These are phyloP conservation scores for Furculomyces boomerangus DNA, from an alignment of 371 early-diverging fungal species.

Conservation along the genomic window DNA sequence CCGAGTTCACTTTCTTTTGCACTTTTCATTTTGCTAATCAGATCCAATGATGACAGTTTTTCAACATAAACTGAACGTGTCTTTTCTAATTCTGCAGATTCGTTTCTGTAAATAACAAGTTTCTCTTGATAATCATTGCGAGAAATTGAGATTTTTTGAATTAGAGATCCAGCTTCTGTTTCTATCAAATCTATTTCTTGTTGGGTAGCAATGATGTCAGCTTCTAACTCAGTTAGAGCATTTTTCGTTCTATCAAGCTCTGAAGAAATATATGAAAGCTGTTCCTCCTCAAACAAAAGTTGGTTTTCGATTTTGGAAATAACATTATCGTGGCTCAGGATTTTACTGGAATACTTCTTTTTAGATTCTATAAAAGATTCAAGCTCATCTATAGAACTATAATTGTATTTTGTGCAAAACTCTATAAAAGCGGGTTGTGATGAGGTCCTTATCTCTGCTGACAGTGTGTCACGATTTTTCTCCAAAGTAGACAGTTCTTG, in stretches of 20 bases:
- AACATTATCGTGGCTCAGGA: conserved; percentile 52
- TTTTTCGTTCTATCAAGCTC: conserved; percentile 30
- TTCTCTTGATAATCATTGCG: conserved; percentile 13
- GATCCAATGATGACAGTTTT: conserved; percentile 43
- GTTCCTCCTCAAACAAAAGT: conserved; percentile 56
- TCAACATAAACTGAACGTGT: conserved; percentile 38
- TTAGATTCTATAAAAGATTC: conserved; percentile 49
- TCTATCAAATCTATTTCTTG: conserved; percentile 22
- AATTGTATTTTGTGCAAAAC: conserved; percentile 51
- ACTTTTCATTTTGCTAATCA: conserved; percentile 38
- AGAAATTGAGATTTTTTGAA: conserved; percentile 15
- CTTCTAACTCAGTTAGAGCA: conserved; percentile 21
- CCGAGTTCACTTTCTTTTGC: conserved; percentile 52
- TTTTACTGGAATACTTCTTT: conserved; percentile 48
- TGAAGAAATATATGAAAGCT: conserved; percentile 38
- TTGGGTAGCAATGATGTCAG: conserved; percentile 11
- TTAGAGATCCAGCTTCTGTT: conserved; percentile 9
- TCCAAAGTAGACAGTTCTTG: conserved; percentile 9
- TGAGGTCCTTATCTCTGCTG: conserved; percentile 32
- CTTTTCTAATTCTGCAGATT: conserved; percentile 32
- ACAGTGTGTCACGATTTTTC: conserved; percentile 11
- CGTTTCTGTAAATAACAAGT: conserved; percentile 24
- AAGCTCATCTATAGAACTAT: conserved; percentile 67
- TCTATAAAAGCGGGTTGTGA: conserved; percentile 57
- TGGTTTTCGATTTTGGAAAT: conserved; percentile 58